Conservation (phyloP, 2,329 filamentous ascomycete genomes). For the Fusarium sororula region DNA sequence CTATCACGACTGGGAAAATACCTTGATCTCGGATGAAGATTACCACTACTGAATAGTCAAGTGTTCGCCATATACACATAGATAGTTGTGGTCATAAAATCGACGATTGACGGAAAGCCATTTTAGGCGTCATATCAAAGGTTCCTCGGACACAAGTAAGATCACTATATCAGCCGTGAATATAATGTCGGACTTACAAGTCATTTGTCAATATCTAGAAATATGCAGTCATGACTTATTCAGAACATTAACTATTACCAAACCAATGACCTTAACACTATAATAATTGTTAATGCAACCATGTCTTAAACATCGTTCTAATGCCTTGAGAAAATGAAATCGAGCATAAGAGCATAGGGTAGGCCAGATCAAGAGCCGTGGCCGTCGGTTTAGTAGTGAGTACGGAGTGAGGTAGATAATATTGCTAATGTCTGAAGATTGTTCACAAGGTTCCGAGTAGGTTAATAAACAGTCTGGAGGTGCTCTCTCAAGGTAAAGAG, state of each 20-base stretch:
- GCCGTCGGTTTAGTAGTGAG: neutral
- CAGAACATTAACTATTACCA: neutral
- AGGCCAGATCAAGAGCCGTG: neutral
- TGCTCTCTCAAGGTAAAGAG: neutral
- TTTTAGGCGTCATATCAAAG: neutral
- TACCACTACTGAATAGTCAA: neutral
- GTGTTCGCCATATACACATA: neutral
- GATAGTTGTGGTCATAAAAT: neutral
- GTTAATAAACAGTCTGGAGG: neutral
- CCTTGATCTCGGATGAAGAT: neutral
- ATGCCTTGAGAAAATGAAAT: neutral
- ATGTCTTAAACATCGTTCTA: neutral
- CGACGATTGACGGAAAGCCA: neutral
- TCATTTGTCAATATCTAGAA: neutral
- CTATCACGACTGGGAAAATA: neutral
- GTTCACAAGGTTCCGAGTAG: neutral
- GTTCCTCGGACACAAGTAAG: neutral
- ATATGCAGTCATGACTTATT: neutral
- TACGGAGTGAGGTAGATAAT: no score
- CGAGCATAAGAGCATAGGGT: neutral
- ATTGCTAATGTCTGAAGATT: neutral
- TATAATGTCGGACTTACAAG: no score
- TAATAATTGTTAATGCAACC: neutral
- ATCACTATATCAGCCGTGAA: neutral
- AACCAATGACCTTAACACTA: neutral